Conservation (phyloP, 148 eudicot genomes). For the Camellia lanceoleosa region DNA sequence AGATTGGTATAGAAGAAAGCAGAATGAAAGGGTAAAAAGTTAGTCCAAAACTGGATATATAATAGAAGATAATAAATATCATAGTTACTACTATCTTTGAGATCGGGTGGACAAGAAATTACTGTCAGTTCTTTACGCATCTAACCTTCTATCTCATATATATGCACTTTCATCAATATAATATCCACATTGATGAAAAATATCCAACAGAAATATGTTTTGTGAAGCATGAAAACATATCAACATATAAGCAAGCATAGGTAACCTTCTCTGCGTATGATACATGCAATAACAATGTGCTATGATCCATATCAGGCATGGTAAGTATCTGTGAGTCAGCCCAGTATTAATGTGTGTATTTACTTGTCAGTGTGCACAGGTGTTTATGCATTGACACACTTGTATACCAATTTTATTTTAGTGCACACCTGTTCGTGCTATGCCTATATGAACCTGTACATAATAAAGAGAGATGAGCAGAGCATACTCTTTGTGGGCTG, state of each 20-base stretch:
- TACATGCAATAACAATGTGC: not conserved
- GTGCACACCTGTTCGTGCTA: not conserved
- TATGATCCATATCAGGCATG: no score
- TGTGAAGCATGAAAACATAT: not conserved
- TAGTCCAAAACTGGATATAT: not conserved
- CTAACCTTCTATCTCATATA: not conserved
- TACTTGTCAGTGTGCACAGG: not conserved
- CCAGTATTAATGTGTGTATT: not conserved
- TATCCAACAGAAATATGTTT: not conserved
- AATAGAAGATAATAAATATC: not conserved
- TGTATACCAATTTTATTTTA: not conserved
- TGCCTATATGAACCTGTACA: not conserved
- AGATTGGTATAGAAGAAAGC: not conserved
- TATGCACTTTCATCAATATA: not conserved
- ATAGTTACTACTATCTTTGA: not conserved
- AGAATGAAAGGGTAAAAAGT: not conserved
- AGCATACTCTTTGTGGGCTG: constrained; percentile 82
- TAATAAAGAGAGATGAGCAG: not conserved
- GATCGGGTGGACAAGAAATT: not conserved
- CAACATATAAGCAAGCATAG: not conserved
- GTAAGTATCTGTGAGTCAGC: not conserved
- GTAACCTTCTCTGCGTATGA: not conserved
- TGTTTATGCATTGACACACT: not conserved
- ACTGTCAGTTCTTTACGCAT: not conserved
- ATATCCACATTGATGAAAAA: not conserved